A percentile compares a stretch with the other conserved stretches of the same genome.
Evolutionary conservation across 805 yeast genomes (phyloP).

Genomic region (Ogataea populi-albae): DNA sequence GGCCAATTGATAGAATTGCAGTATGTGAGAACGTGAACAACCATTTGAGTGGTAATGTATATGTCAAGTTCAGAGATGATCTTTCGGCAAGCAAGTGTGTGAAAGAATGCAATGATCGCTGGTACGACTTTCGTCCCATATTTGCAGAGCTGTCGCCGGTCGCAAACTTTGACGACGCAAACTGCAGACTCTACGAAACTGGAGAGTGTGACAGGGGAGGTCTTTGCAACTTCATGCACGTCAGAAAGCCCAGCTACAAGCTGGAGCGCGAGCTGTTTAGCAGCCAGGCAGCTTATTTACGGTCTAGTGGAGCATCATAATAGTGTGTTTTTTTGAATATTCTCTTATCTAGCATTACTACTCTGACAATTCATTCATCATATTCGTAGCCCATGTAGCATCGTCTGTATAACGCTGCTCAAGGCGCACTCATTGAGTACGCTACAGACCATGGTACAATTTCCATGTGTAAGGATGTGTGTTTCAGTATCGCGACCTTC

Average conservation of each 20-base stretch:
- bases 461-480: no score
- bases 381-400: no score
- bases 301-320: no score
- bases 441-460: no score
- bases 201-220: constrained; percentile 73
- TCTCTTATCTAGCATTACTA: no score
- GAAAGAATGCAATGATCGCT: constrained; percentile 64
- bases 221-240: constrained; percentile 85
- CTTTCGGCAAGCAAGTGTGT: constrained; percentile 61
- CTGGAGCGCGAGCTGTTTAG: constrained; percentile 20
- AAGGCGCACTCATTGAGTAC: no score
- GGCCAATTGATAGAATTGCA: constrained; percentile 56
- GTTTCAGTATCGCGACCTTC: no score
- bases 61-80: constrained; percentile 55
- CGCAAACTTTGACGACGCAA: constrained; percentile 61
- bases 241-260: constrained; percentile 48
- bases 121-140: constrained; percentile 80
- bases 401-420: no score
- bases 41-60: constrained; percentile 85
- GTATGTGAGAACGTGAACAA: constrained; percentile 82
- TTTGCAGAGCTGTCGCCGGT: constrained; percentile 80
- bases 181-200: constrained; percentile 69
- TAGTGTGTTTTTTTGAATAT: no score
- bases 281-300: constrained; percentile 17
- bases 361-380: no score